These are phyloP conservation scores for Botrytis byssoidea DNA, from an alignment of 2,329 filamentous ascomycete species.

Conservation along the genomic window DNA sequence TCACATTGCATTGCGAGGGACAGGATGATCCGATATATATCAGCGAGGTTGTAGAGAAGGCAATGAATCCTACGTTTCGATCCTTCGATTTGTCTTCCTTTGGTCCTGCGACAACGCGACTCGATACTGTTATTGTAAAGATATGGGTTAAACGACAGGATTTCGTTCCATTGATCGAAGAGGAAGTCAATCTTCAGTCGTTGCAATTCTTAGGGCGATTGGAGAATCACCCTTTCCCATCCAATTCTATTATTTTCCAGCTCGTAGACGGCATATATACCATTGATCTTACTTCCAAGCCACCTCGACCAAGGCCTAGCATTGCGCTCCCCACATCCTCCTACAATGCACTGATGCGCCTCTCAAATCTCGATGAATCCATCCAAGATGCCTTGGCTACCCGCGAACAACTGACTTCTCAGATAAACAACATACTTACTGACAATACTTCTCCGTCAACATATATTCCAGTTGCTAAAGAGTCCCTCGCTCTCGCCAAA, in stretches of 20 bases:
- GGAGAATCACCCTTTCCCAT: slow-evolving; percentile 67
- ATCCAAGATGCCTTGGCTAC: slow-evolving; percentile 86
- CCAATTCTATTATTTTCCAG: slow-evolving; percentile 82
- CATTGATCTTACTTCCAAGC: slow-evolving; percentile 58
- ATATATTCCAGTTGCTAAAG: slow-evolving; percentile 49
- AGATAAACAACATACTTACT: slow-evolving; percentile 65
- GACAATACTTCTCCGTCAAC: slow-evolving; percentile 42
- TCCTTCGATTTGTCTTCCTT: slow-evolving; percentile 73
- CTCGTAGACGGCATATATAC: slow-evolving; percentile 85
- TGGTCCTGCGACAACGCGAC: slow-evolving; percentile 62
- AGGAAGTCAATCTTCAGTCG: slow-evolving; percentile 65
- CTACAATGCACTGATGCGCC: slow-evolving; percentile 82
- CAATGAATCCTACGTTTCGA: slow-evolving; percentile 90
- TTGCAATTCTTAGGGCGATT: slow-evolving; percentile 79
- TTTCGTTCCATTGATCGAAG: slow-evolving; percentile 67
- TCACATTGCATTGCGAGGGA: slow-evolving; percentile 71
- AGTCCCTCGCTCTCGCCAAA: slow-evolving; percentile 48
- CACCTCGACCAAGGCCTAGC: slow-evolving; percentile 50
- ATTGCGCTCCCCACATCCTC: slow-evolving; percentile 65
- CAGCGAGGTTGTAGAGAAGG: slow-evolving; percentile 74
- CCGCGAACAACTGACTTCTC: slow-evolving; percentile 68
- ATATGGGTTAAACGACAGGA: slow-evolving; percentile 67
- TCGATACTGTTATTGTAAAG: slow-evolving; percentile 63
- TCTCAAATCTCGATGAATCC: slow-evolving; percentile 85
- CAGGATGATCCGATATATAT: slow-evolving; percentile 78